These are phyloP conservation scores for Pythium inflatum DNA, from an alignment of 352 stramenopile species.

Conservation along the genomic window DNA sequence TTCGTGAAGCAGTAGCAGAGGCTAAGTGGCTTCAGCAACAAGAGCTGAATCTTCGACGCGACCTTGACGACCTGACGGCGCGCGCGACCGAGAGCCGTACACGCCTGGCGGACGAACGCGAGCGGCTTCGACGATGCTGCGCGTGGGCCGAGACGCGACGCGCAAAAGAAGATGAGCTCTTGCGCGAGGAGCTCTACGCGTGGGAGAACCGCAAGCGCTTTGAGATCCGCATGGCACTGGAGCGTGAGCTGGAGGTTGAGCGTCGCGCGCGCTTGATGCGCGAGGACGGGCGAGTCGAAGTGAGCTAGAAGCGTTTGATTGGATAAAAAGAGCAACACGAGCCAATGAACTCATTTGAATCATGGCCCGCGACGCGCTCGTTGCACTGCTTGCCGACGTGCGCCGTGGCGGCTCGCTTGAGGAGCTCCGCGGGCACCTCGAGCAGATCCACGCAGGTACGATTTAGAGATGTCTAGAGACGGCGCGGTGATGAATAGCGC, in stretches of 20 bases:
- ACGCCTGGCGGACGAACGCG: conserved; percentile 39
- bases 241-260: conserved; percentile 60
- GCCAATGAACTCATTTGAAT: conserved; percentile 3
- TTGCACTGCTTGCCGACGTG: conserved; percentile 47
- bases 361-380: conserved; percentile 56
- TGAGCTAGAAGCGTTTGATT: conserved; percentile 6
- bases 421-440: conserved; percentile 24
- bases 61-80: conserved; percentile 39
- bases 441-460: conserved; percentile 39
- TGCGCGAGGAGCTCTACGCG: conserved; percentile 42
- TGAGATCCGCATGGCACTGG: conserved; percentile 66
- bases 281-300: conserved; percentile 5
- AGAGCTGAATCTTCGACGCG: conserved; percentile 34
- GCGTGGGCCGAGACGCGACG: conserved; percentile 47
- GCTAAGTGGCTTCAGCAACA: conserved; percentile 37
- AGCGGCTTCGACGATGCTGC: conserved; percentile 54
- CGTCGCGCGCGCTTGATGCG: conserved; percentile 38
- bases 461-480: not conserved
- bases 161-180: conserved; percentile 52
- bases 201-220: conserved; percentile 49
- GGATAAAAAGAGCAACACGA: conserved; percentile 3
- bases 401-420: conserved; percentile 32
- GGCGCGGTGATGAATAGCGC: not conserved
- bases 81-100: conserved; percentile 37
- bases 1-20: not conserved